Evolutionary conservation across 805 yeast species (phyloP), one percentile per base, ranked within the genome.

Genomic region (Nakazawaea ernobii): DNA sequence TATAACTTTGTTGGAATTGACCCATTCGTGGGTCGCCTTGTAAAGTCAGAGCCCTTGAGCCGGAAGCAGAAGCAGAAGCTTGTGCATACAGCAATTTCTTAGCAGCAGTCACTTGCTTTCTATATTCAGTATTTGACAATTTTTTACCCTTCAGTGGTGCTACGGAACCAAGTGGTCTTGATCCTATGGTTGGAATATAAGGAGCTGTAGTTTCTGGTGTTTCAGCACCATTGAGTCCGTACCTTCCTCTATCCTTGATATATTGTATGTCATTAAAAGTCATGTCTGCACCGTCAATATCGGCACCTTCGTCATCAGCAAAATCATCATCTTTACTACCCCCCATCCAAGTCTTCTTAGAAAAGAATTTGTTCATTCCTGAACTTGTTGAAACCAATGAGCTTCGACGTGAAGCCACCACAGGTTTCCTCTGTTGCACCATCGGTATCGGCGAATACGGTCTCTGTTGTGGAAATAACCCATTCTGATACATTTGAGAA

Each of bases 41-140:
- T 14, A 65, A 46, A 51, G 59, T 54, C 24, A 30, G 44, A 6
- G 39, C 43, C 32, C 42, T 42, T 10, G 41, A 46, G 9, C 36
- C 36, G n/a, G 42, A 35, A n/a, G 49, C 49, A n/a, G n/a, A n/a
- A 29, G 49, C 48, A 40, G 37, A 35, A 33, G 46, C 66, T 60
- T 63, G 35, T 66, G 72, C 52, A 55, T 66, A 4, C 17, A 77
- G 76, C 59, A 73, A 57, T 58, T 86, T 86, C 67, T 80, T 84
- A 59, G 80, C 82, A 4, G 78, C 80, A 42, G 82, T 80, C 74
- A 81, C 72, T 54, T 76, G 82, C 54, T 84, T 85, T 54, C 95
- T 69, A 59, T 86, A 86, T 52, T 82, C 82, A 6, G 79, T 69
- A 54, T 77, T 82, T 45, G 73, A 73, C 54, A 69, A 58, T 42